Evolutionary conservation across 352 stramenopile species (phyloP).

Genomic region (Phytophthora megakarya): DNA sequence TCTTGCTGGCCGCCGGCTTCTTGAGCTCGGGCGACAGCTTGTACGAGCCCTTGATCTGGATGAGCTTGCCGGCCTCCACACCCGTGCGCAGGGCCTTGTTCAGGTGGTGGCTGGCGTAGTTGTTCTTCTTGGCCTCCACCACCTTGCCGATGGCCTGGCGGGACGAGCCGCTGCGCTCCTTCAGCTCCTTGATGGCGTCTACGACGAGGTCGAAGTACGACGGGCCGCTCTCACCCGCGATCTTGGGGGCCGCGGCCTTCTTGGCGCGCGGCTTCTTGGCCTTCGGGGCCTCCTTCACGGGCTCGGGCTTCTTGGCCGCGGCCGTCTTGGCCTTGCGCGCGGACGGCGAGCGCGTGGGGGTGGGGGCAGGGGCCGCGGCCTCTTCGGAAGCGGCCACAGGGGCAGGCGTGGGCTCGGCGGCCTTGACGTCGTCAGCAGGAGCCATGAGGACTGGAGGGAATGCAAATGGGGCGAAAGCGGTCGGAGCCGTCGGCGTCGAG

Average conservation of each 20-base stretch:
- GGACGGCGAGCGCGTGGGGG: slow-evolving; percentile 53
- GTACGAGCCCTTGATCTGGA: slow-evolving; percentile 88
- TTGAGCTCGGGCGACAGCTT: slow-evolving; percentile 74
- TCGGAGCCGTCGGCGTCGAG: slow-evolving; percentile 43
- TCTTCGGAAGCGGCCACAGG: slow-evolving; percentile 30
- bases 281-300: slow-evolving; percentile 54
- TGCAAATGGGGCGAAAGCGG: slow-evolving; percentile 12
- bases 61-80: slow-evolving; percentile 87
- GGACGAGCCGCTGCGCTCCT: slow-evolving; percentile 93
- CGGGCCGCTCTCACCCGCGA: slow-evolving; percentile 47
- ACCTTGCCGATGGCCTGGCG: slow-evolving; percentile 91
- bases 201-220: slow-evolving; percentile 92
- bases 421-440: slow-evolving; percentile 60
- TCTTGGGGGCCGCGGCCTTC: slow-evolving; percentile 44
- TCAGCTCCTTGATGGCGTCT: slow-evolving; percentile 89
- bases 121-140: slow-evolving; percentile 85
- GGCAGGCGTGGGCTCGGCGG: slow-evolving; percentile 40
- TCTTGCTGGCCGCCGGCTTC: slow-evolving; percentile 64
- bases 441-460: slow-evolving; percentile 28
- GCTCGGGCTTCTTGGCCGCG: slow-evolving; percentile 37
- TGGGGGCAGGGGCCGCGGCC: slow-evolving; percentile 18
- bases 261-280: slow-evolving; percentile 61
- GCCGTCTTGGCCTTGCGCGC: slow-evolving; percentile 72
- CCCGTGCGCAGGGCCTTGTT: slow-evolving; percentile 91
- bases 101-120: slow-evolving; percentile 82